Evolutionary conservation across 2,329 filamentous ascomycete genomes (phyloP).

Genomic region (Orbilia brochopaga): DNA sequence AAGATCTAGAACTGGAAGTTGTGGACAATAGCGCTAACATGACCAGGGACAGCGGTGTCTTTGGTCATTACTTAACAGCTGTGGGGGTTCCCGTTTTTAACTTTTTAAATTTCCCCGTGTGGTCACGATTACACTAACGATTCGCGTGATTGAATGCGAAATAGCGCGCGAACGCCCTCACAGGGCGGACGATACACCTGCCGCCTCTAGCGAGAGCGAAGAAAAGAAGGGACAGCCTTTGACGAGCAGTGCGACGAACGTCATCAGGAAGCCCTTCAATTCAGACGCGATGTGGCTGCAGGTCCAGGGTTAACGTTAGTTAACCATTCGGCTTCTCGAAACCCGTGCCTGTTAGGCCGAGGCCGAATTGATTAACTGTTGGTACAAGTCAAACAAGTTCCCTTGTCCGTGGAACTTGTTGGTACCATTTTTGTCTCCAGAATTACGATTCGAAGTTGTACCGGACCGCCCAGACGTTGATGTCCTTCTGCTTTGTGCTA

Average conservation of each 20-base stretch:
- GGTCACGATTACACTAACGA: conserved; percentile 48
- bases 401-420: too few species aligned
- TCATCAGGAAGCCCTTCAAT: conserved; percentile 26
- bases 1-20: conserved; percentile 49
- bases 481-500: conserved; percentile 33
- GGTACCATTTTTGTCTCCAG: not conserved
- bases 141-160: conserved; percentile 46
- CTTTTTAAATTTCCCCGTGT: conserved; percentile 30
- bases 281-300: conserved; percentile 45
- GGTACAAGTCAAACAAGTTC: too few species aligned
- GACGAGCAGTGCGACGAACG: conserved; percentile 25
- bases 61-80: conserved; percentile 4
- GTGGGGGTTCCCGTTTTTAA: conserved; percentile 28
- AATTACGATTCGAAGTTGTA: conserved; percentile 14
- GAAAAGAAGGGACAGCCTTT: conserved; percentile 24
- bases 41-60: conserved; percentile 22
- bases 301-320: conserved; percentile 37
- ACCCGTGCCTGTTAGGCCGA: too few species aligned
- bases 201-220: not conserved
- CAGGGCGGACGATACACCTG: too few species aligned
- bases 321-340: conserved; percentile 11
- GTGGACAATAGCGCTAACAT: conserved; percentile 24
- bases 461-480: conserved; percentile 14
- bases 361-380: conserved; percentile 6
- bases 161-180: conserved; percentile 16